These are phyloP conservation scores for Flaveria trinervia DNA, from an alignment of 129 eudicot genomes.

Conservation along the genomic window DNA sequence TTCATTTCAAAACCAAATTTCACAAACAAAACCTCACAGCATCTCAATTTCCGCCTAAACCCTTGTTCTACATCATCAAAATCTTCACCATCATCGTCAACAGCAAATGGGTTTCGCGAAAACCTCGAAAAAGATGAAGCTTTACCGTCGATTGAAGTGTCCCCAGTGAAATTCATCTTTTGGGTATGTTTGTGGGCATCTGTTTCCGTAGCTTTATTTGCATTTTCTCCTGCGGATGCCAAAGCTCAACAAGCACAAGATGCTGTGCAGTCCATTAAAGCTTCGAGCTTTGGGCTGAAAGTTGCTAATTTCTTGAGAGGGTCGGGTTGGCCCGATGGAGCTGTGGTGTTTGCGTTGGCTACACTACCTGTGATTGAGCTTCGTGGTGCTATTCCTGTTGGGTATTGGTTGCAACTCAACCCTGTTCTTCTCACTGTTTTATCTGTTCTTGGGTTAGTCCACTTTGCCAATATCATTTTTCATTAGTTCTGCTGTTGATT, in stretches of 20 bases:
- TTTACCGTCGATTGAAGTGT: constrained; percentile 31
- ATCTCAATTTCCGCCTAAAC: constrained; percentile 38
- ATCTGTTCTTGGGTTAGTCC: constrained; percentile 77
- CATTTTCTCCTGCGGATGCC: constrained; percentile 71
- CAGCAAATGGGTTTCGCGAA: constrained; percentile 37
- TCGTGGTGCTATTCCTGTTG: constrained; percentile 99
- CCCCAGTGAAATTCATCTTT: constrained; percentile 61
- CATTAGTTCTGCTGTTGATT: not conserved
- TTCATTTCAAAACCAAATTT: constrained; percentile 34
- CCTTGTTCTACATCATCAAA: constrained; percentile 24
- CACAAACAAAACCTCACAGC: constrained; percentile 21
- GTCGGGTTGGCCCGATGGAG: constrained; percentile 93
- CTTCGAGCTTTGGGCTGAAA: constrained; percentile 78
- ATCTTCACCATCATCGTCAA: constrained; percentile 34
- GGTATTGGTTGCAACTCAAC: constrained; percentile 86
- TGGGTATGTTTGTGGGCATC: constrained; percentile 91
- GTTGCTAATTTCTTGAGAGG: constrained; percentile 72
- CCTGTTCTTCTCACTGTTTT: constrained; percentile 60
- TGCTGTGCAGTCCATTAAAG: constrained; percentile 70
- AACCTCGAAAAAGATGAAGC: constrained; percentile 33
- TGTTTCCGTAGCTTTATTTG: constrained; percentile 72
- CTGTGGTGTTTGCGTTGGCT: constrained; percentile 85
- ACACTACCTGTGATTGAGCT: constrained; percentile 95
- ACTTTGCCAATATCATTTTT: constrained; percentile 4
- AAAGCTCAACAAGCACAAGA: constrained; percentile 17